Evolutionary conservation across 768 basidiomycete species (phyloP).

Genomic region (Cubamyces sp.): DNA sequence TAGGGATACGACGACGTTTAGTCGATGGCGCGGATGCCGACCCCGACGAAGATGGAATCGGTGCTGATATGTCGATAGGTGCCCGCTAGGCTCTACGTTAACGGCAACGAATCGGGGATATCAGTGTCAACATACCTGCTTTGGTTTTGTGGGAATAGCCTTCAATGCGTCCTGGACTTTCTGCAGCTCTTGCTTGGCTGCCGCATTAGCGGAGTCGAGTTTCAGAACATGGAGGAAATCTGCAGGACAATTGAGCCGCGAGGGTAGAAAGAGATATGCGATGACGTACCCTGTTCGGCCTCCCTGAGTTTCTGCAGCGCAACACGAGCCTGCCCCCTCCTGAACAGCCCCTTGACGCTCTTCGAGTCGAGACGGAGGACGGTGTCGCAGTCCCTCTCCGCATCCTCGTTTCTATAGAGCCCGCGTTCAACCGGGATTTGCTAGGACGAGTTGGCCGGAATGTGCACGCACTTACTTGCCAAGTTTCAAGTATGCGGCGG

Average conservation of each 20-base stretch:
- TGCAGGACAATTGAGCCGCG: not conserved
- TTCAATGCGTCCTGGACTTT: constrained; percentile 48
- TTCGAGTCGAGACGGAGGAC: constrained; percentile 56
- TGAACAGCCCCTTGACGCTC: constrained; percentile 81
- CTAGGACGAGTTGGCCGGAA: too few relatives aligned
- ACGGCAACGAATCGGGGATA: not conserved
- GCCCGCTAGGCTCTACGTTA: constrained; percentile 16
- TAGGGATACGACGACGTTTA: constrained; percentile 65
- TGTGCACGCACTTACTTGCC: constrained; percentile 74
- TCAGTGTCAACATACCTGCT: constrained; percentile 19
- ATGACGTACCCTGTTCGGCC: constrained; percentile 62
- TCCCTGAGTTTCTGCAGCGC: constrained; percentile 57
- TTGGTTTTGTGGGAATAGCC: constrained; percentile 40
- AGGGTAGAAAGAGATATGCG: not conserved
- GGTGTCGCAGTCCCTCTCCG: constrained; percentile 76
- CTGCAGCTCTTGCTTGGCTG: constrained; percentile 64
- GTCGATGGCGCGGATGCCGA: constrained; percentile 24
- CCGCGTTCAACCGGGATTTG: not conserved
- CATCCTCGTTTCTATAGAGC: constrained; percentile 67
- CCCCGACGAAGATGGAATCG: constrained; percentile 13
- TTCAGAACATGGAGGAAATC: constrained; percentile 53
- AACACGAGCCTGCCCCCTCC: constrained; percentile 74
- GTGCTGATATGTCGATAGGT: constrained; percentile 26
- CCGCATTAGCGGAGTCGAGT: constrained; percentile 66
- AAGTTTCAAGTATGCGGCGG: constrained; percentile 91